Evolutionary conservation across 2,329 filamentous ascomycete genomes (phyloP).

Genomic region (Aspergillus neoniger): DNA sequence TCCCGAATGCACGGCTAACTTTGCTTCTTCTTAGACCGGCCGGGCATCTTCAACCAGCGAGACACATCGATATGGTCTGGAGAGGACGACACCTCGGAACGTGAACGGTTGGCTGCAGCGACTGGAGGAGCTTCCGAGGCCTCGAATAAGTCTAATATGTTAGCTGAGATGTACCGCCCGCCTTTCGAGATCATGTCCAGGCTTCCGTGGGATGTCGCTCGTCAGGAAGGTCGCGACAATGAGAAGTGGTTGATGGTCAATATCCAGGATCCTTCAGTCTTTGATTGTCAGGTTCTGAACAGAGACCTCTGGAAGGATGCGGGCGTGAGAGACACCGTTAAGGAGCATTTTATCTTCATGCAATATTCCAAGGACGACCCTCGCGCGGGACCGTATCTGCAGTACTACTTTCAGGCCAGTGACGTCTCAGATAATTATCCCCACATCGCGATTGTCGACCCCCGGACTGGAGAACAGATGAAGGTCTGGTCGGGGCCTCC

Average conservation of each 20-base stretch:
- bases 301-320: slow-evolving; percentile 93
- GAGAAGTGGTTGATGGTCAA: slow-evolving; percentile 97
- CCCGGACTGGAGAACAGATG: slow-evolving; percentile 92
- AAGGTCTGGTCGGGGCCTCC: slow-evolving; percentile 91
- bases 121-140: slow-evolving; percentile 67
- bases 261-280: slow-evolving; percentile 88
- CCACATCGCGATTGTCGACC: slow-evolving; percentile 93
- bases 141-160: slow-evolving; percentile 70
- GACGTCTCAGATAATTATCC: slow-evolving; percentile 90
- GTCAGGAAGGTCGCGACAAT: slow-evolving; percentile 79
- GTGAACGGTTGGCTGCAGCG: slow-evolving; percentile 58
- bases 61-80: slow-evolving; percentile 62
- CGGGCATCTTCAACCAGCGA: slow-evolving; percentile 71
- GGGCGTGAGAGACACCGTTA: slow-evolving; percentile 74
- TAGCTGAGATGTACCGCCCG: slow-evolving; percentile 89
- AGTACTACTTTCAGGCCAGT: slow-evolving; percentile 81
- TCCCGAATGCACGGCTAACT: slow-evolving; percentile 1
- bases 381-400: slow-evolving; percentile 75
- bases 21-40: slow-evolving; percentile 39
- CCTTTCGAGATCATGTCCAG: slow-evolving; percentile 86
- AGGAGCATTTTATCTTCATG: slow-evolving; percentile 92
- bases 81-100: slow-evolving; percentile 50
- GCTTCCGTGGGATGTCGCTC: slow-evolving; percentile 78
- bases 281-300: slow-evolving; percentile 92
- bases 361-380: slow-evolving; percentile 89